A percentile compares a stretch with the other conserved stretches of the same genome.
phyloP scores from a whole-genome alignment of 2,329 filamentous ascomycete genomes.

The Arthrobotrys iridis region DNA sequence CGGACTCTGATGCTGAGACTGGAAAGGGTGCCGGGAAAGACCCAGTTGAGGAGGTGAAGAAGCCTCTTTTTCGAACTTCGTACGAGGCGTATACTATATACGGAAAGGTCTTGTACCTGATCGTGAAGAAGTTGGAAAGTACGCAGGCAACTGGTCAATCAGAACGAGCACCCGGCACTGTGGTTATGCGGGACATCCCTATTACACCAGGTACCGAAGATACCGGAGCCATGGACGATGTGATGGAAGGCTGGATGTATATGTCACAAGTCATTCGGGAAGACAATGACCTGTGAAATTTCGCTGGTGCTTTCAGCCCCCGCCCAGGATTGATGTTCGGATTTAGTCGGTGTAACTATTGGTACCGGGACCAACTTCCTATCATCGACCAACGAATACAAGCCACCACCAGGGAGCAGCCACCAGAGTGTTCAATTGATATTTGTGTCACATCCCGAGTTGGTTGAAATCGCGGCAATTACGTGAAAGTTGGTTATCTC shows the following conservation, averaged over 20 bases:
- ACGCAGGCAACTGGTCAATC: constrained; percentile 6
- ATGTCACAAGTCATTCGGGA: constrained; percentile 71
- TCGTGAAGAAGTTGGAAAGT: constrained; percentile 70
- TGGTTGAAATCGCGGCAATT: constrained; percentile 27
- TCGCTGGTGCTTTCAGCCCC: neutral
- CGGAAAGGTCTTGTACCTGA: constrained; percentile 87
- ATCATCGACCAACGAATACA: neutral
- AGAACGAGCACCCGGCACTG: constrained; percentile 56
- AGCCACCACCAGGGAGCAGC: constrained; percentile 9
- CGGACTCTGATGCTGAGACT: constrained; percentile 36
- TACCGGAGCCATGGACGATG: constrained; percentile 58
- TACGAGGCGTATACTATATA: constrained; percentile 98
- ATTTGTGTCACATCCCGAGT: neutral
- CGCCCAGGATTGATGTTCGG: neutral
- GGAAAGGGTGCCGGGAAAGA: constrained; percentile 52
- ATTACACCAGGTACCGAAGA: constrained; percentile 38
- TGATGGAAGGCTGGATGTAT: constrained; percentile 86
- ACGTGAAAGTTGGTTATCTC: constrained; percentile 19
- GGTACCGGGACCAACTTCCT: neutral
- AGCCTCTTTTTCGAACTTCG: constrained; percentile 81
- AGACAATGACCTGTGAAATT: constrained; percentile 35
- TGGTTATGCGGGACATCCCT: constrained; percentile 53
- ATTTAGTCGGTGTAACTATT: constrained; percentile 1
- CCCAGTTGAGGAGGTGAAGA: constrained; percentile 81
- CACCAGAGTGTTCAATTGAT: constrained; percentile 1